phyloP scores from a whole-genome alignment of 2,329 filamentous ascomycete genomes.

The Colletotrichum caudatum region DNA sequence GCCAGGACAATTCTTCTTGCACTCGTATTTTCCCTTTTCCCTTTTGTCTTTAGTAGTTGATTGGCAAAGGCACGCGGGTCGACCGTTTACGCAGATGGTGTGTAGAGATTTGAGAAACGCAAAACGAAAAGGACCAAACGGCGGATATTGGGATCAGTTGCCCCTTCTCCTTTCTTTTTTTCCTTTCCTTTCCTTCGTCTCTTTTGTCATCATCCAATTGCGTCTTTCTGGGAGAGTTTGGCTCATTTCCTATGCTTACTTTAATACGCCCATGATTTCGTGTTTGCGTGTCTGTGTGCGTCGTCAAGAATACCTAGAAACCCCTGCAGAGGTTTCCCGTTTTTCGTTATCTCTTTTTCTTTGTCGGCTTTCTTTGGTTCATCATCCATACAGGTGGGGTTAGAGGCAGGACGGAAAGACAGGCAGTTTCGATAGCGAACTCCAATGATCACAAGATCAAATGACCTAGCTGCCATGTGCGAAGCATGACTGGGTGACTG shows the following conservation, averaged over 20 bases:
- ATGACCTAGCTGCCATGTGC: neutral
- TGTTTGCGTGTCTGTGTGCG: neutral
- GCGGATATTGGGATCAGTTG: slow-evolving; percentile 1
- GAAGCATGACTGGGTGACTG: neutral
- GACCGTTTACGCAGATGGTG: neutral
- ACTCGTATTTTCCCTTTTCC: neutral
- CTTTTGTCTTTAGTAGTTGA: neutral
- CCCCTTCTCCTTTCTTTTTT: neutral
- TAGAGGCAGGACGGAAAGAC: neutral
- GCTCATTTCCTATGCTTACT: neutral
- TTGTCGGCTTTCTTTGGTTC: neutral
- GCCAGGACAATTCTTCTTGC: neutral
- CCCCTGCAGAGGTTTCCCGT: slow-evolving; percentile 7
- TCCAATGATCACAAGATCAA: neutral
- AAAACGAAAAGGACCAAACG: neutral
- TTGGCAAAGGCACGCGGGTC: neutral
- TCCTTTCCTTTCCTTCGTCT: neutral
- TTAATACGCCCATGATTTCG: neutral
- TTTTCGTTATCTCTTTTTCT: slow-evolving; percentile 1
- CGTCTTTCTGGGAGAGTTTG: neutral
- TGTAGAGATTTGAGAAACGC: slow-evolving; percentile 7
- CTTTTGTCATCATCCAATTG: neutral
- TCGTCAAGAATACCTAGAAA: slow-evolving; percentile 33
- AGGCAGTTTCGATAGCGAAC: neutral
- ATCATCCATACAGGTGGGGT: neutral